Conservation (phyloP, 164 flowering plant genomes). For the Nelumbo lutea region DNA sequence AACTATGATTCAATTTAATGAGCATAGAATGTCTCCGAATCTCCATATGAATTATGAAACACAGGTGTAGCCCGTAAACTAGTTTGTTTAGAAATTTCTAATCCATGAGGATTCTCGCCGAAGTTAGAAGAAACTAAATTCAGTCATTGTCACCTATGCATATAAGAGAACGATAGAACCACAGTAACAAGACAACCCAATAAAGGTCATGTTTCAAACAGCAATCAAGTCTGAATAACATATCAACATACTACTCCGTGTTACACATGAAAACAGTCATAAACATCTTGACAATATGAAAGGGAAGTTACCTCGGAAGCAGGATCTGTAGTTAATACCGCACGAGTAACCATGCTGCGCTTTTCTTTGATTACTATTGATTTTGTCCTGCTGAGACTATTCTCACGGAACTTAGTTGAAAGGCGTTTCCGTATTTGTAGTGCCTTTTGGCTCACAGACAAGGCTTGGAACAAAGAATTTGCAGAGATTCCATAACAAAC, state of each 20-base stretch:
- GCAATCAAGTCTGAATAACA: not conserved
- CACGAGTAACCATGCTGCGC: slow-evolving; percentile 27
- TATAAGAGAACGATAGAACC: not conserved
- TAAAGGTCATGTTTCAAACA: not conserved
- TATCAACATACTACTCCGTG: not conserved
- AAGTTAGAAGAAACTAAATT: not conserved
- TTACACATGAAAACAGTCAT: not conserved
- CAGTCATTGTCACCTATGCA: not conserved
- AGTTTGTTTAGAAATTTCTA: not conserved
- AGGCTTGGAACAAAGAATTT: slow-evolving; percentile 37
- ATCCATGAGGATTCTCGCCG: not conserved
- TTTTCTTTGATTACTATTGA: slow-evolving; percentile 26
- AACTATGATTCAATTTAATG: not conserved
- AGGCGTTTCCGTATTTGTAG: slow-evolving; percentile 25
- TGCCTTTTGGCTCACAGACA: slow-evolving; percentile 27
- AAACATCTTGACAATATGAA: not conserved
- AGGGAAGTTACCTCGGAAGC: slow-evolving; percentile 51
- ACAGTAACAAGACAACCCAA: not conserved
- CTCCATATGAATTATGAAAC: not conserved
- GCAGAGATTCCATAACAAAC: slow-evolving; percentile 29
- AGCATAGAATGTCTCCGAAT: not conserved
- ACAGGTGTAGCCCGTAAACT: not conserved
- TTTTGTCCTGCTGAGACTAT: slow-evolving; percentile 19
- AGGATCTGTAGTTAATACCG: slow-evolving; percentile 59
- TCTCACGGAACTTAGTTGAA: slow-evolving; percentile 35